Percentiles rank a stretch among this genome's conserved stretches.
Conservation (phyloP, 108 stramenopile species). For the Conticribra guillardii region DNA sequence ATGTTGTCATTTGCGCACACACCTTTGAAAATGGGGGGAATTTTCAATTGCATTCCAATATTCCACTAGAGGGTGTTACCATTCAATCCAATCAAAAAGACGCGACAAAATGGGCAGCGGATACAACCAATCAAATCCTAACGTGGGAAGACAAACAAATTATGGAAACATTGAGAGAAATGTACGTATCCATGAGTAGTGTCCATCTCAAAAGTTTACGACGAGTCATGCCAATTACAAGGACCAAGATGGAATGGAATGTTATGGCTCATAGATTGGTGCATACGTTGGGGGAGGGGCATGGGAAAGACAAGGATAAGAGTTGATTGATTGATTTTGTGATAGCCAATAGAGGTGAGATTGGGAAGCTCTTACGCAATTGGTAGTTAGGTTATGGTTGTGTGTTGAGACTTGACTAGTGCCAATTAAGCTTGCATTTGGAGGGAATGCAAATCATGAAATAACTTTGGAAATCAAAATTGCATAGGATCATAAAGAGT, state of each 20-base stretch:
- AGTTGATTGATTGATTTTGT: too few species aligned
- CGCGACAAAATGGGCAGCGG: slow-evolving; percentile 42
- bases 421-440: too few species aligned
- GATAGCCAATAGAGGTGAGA: too few species aligned
- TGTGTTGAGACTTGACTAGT: too few species aligned
- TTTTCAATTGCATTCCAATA: slow-evolving; percentile 52
- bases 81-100: slow-evolving; percentile 41
- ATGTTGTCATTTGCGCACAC: slow-evolving; percentile 46
- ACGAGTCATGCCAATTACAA: slow-evolving; percentile 81
- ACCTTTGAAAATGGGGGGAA: slow-evolving; percentile 65
- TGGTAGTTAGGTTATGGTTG: too few species aligned
- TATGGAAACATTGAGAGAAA: slow-evolving; percentile 43
- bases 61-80: slow-evolving; percentile 30
- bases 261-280: slow-evolving; percentile 66
- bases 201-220: slow-evolving; percentile 66
- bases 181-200: slow-evolving; percentile 54
- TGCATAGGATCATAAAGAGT: too few species aligned
- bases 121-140: slow-evolving; percentile 53
- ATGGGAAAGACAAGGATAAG: neutral
- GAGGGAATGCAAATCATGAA: too few species aligned
- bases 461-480: too few species aligned
- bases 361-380: too few species aligned
- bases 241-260: slow-evolving; percentile 91
- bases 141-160: slow-evolving; percentile 54
- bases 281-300: slow-evolving; percentile 40